Percentiles rank a stretch among this genome's conserved stretches.
These are phyloP conservation scores for Boechera divaricarpa DNA, from an alignment of 345 rosid genomes.

Conservation along the genomic window DNA sequence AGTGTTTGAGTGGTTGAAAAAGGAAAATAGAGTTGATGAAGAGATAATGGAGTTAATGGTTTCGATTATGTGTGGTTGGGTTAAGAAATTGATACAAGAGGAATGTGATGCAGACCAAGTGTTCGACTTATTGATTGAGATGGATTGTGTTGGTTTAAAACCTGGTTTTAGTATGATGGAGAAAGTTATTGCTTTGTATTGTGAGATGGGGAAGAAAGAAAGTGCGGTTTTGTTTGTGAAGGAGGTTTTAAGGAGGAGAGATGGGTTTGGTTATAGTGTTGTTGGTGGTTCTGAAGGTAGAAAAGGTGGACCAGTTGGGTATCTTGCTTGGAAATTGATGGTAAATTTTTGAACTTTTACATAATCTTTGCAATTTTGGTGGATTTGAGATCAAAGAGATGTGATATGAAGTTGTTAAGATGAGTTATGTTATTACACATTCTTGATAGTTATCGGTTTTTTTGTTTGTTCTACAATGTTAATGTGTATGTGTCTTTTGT, in stretches of 20 bases:
- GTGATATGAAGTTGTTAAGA: slow-evolving; percentile 7
- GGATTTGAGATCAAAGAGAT: background rate
- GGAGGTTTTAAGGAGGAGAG: slow-evolving; percentile 68
- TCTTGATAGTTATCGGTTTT: background rate
- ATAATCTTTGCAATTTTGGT: background rate
- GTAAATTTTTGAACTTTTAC: slow-evolving; percentile 45
- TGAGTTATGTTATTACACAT: background rate
- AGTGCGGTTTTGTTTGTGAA: slow-evolving; percentile 67
- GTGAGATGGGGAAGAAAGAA: slow-evolving; percentile 76
- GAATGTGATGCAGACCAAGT: slow-evolving; percentile 68
- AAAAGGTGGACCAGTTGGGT: slow-evolving; percentile 88
- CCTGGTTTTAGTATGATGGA: slow-evolving; percentile 94
- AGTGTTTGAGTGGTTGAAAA: slow-evolving; percentile 90
- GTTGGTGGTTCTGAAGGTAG: slow-evolving; percentile 53
- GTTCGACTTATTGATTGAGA: slow-evolving; percentile 76
- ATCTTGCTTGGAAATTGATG: slow-evolving; percentile 97
- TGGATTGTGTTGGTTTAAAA: slow-evolving; percentile 90
- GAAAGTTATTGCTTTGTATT: slow-evolving; percentile 87
- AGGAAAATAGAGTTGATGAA: slow-evolving; percentile 79
- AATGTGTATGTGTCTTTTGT: slow-evolving; percentile 10
- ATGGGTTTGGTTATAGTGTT: slow-evolving; percentile 45
- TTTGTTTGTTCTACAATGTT: background rate
- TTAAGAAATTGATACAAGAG: slow-evolving; percentile 71
- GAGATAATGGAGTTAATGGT: slow-evolving; percentile 97
- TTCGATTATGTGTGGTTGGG: slow-evolving; percentile 89